Evolutionary conservation across 2,329 filamentous ascomycete genomes (phyloP).

Genomic region (Fusarium sp.): DNA sequence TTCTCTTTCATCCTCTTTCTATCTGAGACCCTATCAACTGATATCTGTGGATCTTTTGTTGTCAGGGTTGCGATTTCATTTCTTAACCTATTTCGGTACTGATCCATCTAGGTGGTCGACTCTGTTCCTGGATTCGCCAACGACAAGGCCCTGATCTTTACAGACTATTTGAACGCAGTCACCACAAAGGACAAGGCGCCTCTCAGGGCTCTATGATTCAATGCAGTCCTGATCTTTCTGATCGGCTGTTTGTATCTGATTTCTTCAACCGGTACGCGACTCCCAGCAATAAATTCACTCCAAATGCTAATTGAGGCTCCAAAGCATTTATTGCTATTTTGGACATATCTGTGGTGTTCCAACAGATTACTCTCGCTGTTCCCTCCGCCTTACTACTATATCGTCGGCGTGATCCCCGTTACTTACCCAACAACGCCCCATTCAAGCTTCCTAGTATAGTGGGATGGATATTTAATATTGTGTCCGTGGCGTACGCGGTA

Average conservation of each 20-base stretch:
- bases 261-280: slow-evolving; percentile 6
- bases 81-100: no score
- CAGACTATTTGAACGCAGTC: no score
- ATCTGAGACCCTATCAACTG: no score
- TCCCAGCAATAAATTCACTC: background rate
- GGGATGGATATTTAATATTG: background rate
- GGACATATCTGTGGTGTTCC: slow-evolving; percentile 10
- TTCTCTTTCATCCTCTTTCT: no score
- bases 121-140: no score
- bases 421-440: slow-evolving; percentile 1
- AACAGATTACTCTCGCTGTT: slow-evolving; percentile 12
- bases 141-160: no score
- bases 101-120: no score
- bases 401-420: background rate
- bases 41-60: no score
- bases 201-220: background rate
- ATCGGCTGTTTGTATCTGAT: slow-evolving; percentile 13
- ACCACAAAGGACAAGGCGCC: no score
- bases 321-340: slow-evolving; percentile 4
- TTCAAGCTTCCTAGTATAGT: background rate
- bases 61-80: no score
- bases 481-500: no score
- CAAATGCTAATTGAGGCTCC: no score
- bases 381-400: slow-evolving; percentile 7
- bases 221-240: slow-evolving; percentile 2